Base-by-base conservation (phyloP, 768 basidiomycete genomes). In the Mycena crocata region DNA sequence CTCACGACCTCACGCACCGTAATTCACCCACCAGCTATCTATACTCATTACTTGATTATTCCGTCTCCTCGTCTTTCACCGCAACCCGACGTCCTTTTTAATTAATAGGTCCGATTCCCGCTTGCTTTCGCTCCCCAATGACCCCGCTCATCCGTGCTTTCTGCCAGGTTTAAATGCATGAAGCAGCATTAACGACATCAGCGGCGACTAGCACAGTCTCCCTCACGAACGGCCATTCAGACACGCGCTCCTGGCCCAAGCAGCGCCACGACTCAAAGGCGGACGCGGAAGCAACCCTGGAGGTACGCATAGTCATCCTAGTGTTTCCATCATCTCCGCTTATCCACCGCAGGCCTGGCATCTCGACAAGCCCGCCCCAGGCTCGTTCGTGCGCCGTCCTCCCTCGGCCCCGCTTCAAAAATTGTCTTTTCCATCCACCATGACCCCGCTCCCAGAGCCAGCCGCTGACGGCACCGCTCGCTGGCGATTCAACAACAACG, bases 401-500 rank as follows among this genome's bases (percentile, higher is more conserved):
- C 72, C 78, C 35, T 73, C 81, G 31, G 72, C 75, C 46, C 73
- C 72, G 64, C 65, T 80, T 46, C 81, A 83, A 78, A 84, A 84
- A 72, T 74, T 75, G 57, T 69, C 79, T 34, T 73, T 74, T 60
- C 71, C 76, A 50, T 69, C 75, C 54, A 73, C 74, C 66, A 89
- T 89, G 88, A 81, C 86, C 67, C 72, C 82, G 65, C 85, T 84
- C 61, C 81, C 81, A 58, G 82, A 83, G 65, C 77, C 78, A 66
- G 76, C 75, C 57, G 40, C 77, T 59, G 52, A 79, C 56, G 83
- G 80, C 71, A 70, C 73, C 39, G 82, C 81, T 64, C 88, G 88
- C 69, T 92, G 91, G 91, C 85, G 87, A 71, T 79, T 90, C 73
- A 89, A 88, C 70, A 84, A 80, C 64, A 87, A 82, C 59, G 91